Evolutionary conservation across 1,139 yeast species (phyloP), one percentile per base, ranked within the genome.

Genomic region (Taphrina flavorubra): DNA sequence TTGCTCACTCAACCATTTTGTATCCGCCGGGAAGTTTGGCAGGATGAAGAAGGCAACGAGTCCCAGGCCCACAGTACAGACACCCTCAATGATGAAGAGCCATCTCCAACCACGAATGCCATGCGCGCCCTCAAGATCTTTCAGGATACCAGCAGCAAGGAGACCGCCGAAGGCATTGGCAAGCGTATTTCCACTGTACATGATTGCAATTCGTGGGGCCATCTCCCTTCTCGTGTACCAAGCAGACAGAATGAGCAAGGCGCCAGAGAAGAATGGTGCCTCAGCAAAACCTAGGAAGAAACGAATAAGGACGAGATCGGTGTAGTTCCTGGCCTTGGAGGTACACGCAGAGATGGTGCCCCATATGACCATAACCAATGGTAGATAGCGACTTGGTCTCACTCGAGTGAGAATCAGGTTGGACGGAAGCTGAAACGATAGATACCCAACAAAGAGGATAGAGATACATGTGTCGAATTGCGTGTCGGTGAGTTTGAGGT

Each of bases 1-100:
- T 18, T 65, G 53, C 10, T 44, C 39, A 25, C 51, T 36, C 46
- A 65, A 39, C 57, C 61, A 65, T 25, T 47, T 57, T 13, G 68
- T 62, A 37, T 64, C 51, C 6, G 42, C 40, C 14, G 69, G 69
- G 44, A 60, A 66, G 51, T 53, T 44, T 25, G 94, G 94, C 71
- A 87, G 79, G 73, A 83, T 74, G 74, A 84, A 83, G 73, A 85
- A 81, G 0, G 92, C 92, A 71, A 85, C 77, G 39, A 87, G n/a
- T 14, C 88, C 90, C 68, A 88, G 84, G 1, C 80, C 84, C 39
- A 87, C 74, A 3, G 91, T 85, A 51, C 87, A 80, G 61, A 85
- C 76, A 14, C 88, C 89, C 76, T 88, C 91, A 72, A 88, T 82
- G 71, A 88, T 83, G 75, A 86, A 88, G 76, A 86, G 85, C 91